A percentile compares a stretch with the other conserved stretches of the same genome.
These are phyloP conservation scores for Wallacemonas collosoma DNA, from an alignment of 208 protist species.

Conservation along the genomic window DNA sequence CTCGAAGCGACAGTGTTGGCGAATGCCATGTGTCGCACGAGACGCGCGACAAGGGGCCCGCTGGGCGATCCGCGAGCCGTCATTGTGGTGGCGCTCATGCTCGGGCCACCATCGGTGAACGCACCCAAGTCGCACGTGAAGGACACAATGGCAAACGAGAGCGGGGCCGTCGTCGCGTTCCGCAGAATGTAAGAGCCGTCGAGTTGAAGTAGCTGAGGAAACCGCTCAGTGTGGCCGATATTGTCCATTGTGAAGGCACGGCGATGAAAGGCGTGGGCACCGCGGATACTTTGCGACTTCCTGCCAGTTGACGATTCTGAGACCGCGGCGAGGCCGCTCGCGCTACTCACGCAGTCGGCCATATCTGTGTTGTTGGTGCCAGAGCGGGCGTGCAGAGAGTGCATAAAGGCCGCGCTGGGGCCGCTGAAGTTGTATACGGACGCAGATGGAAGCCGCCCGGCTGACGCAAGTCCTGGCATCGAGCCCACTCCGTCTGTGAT, in stretches of 20 bases:
- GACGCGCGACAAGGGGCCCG: not conserved
- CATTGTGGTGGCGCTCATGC: not conserved
- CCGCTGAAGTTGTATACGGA: not conserved
- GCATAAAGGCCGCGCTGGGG: slow-evolving; percentile 12
- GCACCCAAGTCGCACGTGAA: slow-evolving; percentile 21
- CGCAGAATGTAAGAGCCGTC: slow-evolving; percentile 15
- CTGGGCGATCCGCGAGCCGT: slow-evolving; percentile 1
- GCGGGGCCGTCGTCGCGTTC: slow-evolving; percentile 12
- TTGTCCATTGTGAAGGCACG: not conserved
- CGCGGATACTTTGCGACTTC: not conserved
- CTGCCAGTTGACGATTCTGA: slow-evolving; percentile 2
- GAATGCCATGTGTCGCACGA: slow-evolving; percentile 2
- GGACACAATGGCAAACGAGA: slow-evolving; percentile 32
- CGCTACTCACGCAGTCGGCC: slow-evolving; percentile 12
- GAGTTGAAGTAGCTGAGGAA: slow-evolving; percentile 6
- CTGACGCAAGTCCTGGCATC: not conserved
- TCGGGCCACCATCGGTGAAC: not conserved
- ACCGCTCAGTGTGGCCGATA: slow-evolving; percentile 14
- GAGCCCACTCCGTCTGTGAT: not conserved
- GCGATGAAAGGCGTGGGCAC: not conserved
- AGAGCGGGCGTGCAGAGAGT: slow-evolving; percentile 19
- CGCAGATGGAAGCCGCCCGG: not conserved
- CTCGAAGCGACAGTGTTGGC: slow-evolving; percentile 3
- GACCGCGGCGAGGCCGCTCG: not conserved
- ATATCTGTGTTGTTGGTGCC: slow-evolving; percentile 31